Percentiles rank a stretch among this genome's conserved stretches.
phyloP scores from a whole-genome alignment of 352 stramenopile genomes.

The Globisporangium megalacanthum region DNA sequence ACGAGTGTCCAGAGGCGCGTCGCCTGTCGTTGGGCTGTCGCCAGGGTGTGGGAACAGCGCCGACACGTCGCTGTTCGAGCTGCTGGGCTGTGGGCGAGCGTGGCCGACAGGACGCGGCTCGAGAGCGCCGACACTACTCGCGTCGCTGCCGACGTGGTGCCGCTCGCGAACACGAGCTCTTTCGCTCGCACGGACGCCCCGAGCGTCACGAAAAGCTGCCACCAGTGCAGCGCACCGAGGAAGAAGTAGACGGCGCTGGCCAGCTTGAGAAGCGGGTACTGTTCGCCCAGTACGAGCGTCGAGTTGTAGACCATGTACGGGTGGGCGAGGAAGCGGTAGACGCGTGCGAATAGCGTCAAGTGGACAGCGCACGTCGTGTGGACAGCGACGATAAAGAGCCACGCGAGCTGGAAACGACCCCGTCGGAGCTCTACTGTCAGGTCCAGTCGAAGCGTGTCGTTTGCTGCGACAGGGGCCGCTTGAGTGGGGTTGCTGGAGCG shows the following conservation, averaged over 20 bases:
- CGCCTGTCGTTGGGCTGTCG: too few species aligned
- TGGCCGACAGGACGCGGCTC: background rate
- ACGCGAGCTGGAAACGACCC: background rate
- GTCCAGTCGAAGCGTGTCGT: too few species aligned
- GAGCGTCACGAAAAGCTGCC: constrained; percentile 1
- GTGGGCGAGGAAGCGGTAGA: background rate
- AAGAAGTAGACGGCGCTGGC: background rate
- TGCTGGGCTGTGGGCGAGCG: too few species aligned
- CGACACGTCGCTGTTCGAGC: too few species aligned
- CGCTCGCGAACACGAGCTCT: background rate
- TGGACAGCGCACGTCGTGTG: constrained; percentile 1
- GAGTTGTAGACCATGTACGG: constrained; percentile 8
- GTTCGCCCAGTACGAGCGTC: background rate
- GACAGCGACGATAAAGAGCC: constrained; percentile 4
- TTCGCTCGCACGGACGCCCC: background rate
- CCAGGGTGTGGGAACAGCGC: too few species aligned
- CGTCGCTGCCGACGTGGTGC: background rate
- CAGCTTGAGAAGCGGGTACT: background rate
- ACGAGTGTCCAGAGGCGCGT: too few species aligned
- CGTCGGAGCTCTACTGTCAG: too few species aligned
- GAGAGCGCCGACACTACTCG: background rate
- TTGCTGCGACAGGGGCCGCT: too few species aligned
- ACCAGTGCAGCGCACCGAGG: constrained; percentile 3
- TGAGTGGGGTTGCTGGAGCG: too few species aligned
- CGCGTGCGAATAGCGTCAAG: background rate